Base-by-base conservation (phyloP, 2,329 filamentous ascomycete genomes). In the Ceratocystis variospora region DNA sequence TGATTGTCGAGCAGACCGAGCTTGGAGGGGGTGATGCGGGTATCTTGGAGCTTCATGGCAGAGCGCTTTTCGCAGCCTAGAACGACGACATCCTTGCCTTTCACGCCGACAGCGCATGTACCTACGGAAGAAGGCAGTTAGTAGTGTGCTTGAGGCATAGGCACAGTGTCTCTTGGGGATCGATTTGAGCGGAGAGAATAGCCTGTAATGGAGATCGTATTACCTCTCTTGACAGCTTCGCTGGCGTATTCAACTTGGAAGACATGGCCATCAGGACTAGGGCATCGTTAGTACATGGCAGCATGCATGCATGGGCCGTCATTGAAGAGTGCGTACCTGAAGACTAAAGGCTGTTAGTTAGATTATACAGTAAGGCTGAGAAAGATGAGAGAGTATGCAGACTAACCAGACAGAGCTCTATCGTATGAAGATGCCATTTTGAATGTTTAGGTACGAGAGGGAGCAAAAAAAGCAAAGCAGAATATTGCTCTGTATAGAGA, bases 221-320 rank as follows among this genome's bases (percentile, higher is more conserved):
- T 59, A 94, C 93, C 94, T 90, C 94, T 81, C 83, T 99, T 99
- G 71, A 99, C 94, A 71, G 94, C 94, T 80, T 99, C 94, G 71
- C 96, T 88, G 66, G 94, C 94, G 84, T 99, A 99, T 83, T 99
- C 94, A 74, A 99, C 94, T 79, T 99, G 94, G 80, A 99, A 99
- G 73, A 99, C 94, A 81, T 99, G 94, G 78, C 94, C 94, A 79
- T 99, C 94, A 74, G 94, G 94, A 84, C 93, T 97, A 74, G 22
- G 61, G 22, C 28, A 61, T n/a, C 48, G 75, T 87, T 77, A 86
- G 80, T 72, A 70, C 41, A 33, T 8, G 74, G 19, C 57, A 19
- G 53, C 17, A 57, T 19, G 46, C 74, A 87, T 76, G 85, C 79
- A 72, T 70, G 33, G 25, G 67, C 65, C 67, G 31, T n/a, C 3